Evolutionary conservation across 148 eudicot species (phyloP).

Genomic region (Heliamphora exappendiculata): DNA sequence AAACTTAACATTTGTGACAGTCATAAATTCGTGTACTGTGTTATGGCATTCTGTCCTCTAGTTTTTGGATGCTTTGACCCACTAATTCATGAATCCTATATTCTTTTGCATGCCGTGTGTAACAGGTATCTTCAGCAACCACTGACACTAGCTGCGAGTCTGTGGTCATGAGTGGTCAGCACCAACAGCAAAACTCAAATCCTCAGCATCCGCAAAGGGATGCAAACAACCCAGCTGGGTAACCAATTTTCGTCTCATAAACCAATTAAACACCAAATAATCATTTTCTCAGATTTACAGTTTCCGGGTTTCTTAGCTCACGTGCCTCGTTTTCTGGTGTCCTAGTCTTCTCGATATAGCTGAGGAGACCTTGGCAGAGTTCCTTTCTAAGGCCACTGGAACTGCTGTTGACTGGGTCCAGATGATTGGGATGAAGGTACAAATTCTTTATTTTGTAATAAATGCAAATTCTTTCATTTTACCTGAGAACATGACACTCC

Average conservation of each 20-base stretch:
- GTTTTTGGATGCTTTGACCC: not conserved
- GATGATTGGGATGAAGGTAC: constrained; percentile 68
- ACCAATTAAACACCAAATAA: too few relatives aligned
- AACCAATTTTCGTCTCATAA: not conserved
- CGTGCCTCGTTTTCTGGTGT: not conserved
- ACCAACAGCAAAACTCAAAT: constrained; percentile 47
- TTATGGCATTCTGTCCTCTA: not conserved
- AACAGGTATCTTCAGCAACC: constrained; percentile 40
- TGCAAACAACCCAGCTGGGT: constrained; percentile 64
- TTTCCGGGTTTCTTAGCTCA: not conserved
- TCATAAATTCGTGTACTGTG: not conserved
- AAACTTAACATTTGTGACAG: not conserved
- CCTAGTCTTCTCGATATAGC: constrained; percentile 49
- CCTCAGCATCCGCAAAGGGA: constrained; percentile 43
- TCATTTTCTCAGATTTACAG: not conserved
- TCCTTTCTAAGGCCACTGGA: constrained; percentile 62
- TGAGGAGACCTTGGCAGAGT: constrained; percentile 61
- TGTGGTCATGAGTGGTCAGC: constrained; percentile 50
- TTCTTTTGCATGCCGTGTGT: not conserved
- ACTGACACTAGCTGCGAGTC: constrained; percentile 58
- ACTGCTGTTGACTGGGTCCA: constrained; percentile 70
- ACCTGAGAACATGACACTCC: not conserved
- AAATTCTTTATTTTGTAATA: not conserved
- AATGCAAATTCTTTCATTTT: not conserved
- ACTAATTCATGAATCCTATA: not conserved